Conservation (phyloP, 2,329 filamentous ascomycete species). For the Apiospora phragmitis region DNA sequence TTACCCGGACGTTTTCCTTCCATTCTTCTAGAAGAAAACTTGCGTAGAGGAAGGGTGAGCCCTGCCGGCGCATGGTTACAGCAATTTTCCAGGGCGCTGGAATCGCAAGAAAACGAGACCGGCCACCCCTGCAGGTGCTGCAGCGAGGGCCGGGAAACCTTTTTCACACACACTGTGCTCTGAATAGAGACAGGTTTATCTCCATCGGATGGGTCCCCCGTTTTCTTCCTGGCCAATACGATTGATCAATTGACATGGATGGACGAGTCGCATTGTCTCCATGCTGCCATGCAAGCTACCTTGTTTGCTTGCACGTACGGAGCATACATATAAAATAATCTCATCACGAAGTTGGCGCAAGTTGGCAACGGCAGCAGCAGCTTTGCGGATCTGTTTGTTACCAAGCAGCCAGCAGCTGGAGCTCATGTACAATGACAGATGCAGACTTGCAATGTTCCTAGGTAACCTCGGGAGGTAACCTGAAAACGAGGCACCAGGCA, state of each 20-base stretch:
- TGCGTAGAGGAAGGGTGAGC: background rate
- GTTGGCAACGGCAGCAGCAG: background rate
- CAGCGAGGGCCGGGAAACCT: background rate
- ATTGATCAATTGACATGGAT: background rate
- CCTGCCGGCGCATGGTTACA: background rate
- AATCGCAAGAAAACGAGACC: background rate
- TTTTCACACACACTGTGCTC: background rate
- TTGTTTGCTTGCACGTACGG: too few relatives aligned
- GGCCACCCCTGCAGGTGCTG: background rate
- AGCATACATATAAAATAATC: too few relatives aligned
- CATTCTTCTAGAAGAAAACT: background rate
- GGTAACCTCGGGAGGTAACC: background rate
- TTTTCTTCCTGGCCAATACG: background rate
- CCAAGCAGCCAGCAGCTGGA: background rate
- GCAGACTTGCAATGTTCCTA: too few relatives aligned
- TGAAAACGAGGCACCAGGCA: background rate
- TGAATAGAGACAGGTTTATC: background rate
- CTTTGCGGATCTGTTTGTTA: background rate
- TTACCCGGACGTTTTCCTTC: background rate
- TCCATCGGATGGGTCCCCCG: background rate
- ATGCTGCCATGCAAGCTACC: background rate
- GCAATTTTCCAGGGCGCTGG: background rate
- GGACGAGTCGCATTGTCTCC: background rate
- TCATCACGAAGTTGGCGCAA: too few relatives aligned
- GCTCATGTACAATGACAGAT: background rate